These are phyloP conservation scores for Taphrina confusa DNA, from an alignment of 1,139 yeast genomes.

Conservation along the genomic window DNA sequence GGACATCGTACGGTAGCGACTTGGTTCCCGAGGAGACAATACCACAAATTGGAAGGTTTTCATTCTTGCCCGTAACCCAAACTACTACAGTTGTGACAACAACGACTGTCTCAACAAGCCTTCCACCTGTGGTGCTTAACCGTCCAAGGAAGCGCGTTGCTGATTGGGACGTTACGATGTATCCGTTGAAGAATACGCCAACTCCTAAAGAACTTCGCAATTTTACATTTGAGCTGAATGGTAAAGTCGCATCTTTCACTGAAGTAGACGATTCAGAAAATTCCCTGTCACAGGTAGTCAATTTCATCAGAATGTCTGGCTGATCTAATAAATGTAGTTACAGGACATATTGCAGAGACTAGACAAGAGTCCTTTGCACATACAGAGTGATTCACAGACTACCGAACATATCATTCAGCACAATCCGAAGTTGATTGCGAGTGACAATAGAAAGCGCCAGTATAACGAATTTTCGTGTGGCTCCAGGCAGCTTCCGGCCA, in stretches of 20 bases:
- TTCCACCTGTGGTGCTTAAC: conserved; percentile 40
- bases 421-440: not conserved
- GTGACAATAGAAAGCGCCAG: conserved; percentile 7
- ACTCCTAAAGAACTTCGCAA: conserved; percentile 45
- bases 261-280: conserved; percentile 36
- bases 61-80: conserved; percentile 40
- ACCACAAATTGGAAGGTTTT: conserved; percentile 34
- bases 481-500: not conserved
- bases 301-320: conserved; percentile 6
- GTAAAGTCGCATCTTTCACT: conserved; percentile 39
- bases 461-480: conserved; percentile 1
- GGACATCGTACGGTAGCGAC: not conserved
- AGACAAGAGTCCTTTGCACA: conserved; percentile 3
- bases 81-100: conserved; percentile 41
- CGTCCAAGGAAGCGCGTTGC: conserved; percentile 35
- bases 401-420: too few relatives aligned
- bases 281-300: conserved; percentile 42
- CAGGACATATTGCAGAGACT: conserved; percentile 28
- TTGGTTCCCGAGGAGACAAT: not conserved
- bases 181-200: conserved; percentile 44
- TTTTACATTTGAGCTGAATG: conserved; percentile 44
- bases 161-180: conserved; percentile 37
- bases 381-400: too few relatives aligned
- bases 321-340: conserved; percentile 8
- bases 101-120: conserved; percentile 41